phyloP scores from a whole-genome alignment of 129 eudicot species.

The Logfia minima region DNA sequence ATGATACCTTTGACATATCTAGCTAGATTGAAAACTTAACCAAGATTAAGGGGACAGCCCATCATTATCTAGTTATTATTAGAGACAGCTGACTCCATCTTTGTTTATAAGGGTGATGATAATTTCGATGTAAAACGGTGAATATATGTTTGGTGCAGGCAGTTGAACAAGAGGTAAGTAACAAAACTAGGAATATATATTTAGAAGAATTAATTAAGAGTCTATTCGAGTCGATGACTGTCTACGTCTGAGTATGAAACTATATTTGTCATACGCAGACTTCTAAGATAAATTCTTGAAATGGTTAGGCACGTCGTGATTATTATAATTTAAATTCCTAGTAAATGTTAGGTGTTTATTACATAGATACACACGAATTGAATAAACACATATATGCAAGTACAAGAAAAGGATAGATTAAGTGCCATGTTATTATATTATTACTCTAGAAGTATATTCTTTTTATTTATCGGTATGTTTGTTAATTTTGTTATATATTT shows the following conservation, averaged over 20 bases:
- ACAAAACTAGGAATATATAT: constrained; percentile 21
- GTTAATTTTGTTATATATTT: too few species aligned
- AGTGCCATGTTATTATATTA: not conserved
- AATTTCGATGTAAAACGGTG: constrained; percentile 18
- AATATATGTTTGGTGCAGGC: constrained; percentile 18
- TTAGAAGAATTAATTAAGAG: not conserved
- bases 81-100: constrained; percentile 25
- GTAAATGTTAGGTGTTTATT: constrained; percentile 17
- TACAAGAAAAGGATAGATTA: constrained; percentile 30
- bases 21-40: not conserved
- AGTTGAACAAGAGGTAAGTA: constrained; percentile 13
- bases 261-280: constrained; percentile 12
- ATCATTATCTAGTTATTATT: constrained; percentile 8
- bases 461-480: too few species aligned
- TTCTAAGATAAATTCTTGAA: constrained; percentile 27
- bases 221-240: constrained; percentile 18
- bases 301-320: constrained; percentile 19
- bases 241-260: constrained; percentile 19
- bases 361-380: constrained; percentile 26
- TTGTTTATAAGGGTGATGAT: not conserved
- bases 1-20: not conserved
- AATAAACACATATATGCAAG: constrained; percentile 1
- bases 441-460: too few species aligned
- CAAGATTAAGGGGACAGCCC: constrained; percentile 15
- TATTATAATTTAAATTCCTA: not conserved